A percentile compares a stretch with the other conserved stretches of the same genome.
Evolutionary conservation across 108 stramenopile genomes (phyloP).

Genomic region (Cyclotella baltica): DNA sequence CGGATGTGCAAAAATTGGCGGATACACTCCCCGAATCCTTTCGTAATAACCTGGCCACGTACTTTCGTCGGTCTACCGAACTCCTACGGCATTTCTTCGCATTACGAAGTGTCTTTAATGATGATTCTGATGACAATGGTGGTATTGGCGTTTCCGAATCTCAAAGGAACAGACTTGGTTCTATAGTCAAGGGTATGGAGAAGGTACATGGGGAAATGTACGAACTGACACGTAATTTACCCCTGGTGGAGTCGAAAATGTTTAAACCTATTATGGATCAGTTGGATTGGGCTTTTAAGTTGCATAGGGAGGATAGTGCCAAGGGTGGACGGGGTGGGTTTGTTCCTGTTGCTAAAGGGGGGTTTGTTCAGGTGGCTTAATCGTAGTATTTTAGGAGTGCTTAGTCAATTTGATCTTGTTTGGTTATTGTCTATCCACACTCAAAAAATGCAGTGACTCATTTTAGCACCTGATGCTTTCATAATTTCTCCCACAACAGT

Average conservation of each 20-base stretch:
- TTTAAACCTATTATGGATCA: conserved; percentile 91
- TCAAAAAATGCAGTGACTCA: too few species aligned
- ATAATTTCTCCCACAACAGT: too few species aligned
- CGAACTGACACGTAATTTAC: conserved; percentile 64
- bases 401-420: too few species aligned
- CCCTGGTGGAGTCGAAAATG: conserved; percentile 66
- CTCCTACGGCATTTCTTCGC: conserved; percentile 90
- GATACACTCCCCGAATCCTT: conserved; percentile 80
- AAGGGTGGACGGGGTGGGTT: conserved; percentile 77
- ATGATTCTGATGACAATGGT: conserved; percentile 38
- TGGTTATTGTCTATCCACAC: too few species aligned
- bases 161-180: conserved; percentile 58
- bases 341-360: conserved; percentile 59
- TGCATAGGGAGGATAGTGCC: conserved; percentile 73
- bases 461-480: too few species aligned
- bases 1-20: conserved; percentile 70
- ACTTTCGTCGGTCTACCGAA: conserved; percentile 86
- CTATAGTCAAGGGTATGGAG: conserved; percentile 83
- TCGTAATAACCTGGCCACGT: conserved; percentile 67
- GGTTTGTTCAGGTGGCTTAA: conserved; percentile 47
- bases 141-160: conserved; percentile 42
- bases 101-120: conserved; percentile 57
- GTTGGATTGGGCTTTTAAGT: conserved; percentile 87
- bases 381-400: too few species aligned
- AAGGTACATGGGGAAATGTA: conserved; percentile 68